These are phyloP conservation scores for Cyclotella sp. DNA, from an alignment of 108 stramenopile genomes.

Conservation along the genomic window DNA sequence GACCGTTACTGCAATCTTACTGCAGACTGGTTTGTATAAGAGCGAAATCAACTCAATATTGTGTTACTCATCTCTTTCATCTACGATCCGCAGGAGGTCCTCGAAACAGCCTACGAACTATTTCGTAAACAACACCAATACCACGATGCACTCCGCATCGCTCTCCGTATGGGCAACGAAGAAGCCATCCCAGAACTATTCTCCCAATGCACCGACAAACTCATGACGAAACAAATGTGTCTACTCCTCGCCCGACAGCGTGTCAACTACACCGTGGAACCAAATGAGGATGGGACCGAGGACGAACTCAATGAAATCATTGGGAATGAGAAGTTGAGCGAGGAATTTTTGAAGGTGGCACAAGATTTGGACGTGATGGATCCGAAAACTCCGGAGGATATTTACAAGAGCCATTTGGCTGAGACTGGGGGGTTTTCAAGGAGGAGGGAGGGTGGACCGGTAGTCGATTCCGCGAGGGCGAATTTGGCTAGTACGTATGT, in stretches of 20 bases:
- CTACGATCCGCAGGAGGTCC: slow-evolving; percentile 70
- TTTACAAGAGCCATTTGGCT: slow-evolving; percentile 98
- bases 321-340: slow-evolving; percentile 92
- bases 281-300: slow-evolving; percentile 70
- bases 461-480: slow-evolving; percentile 97
- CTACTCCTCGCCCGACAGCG: slow-evolving; percentile 88
- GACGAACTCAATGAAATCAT: slow-evolving; percentile 90
- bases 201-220: slow-evolving; percentile 64
- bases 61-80: background rate
- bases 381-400: slow-evolving; percentile 97
- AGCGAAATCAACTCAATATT: slow-evolving; percentile 8
- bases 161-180: slow-evolving; percentile 82
- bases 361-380: slow-evolving; percentile 96
- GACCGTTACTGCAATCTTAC: background rate
- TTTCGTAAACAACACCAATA: slow-evolving; percentile 86
- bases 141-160: slow-evolving; percentile 94
- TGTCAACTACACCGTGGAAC: slow-evolving; percentile 84
- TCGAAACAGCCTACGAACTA: slow-evolving; percentile 89
- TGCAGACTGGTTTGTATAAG: no score
- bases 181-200: slow-evolving; percentile 81
- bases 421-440: slow-evolving; percentile 94
- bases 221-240: slow-evolving; percentile 93
- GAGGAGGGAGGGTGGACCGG: slow-evolving; percentile 78
- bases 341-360: slow-evolving; percentile 90
- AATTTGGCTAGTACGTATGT: slow-evolving; percentile 99